Evolutionary conservation across 2,329 filamentous ascomycete genomes (phyloP).

Genomic region (Didymella pinodella): DNA sequence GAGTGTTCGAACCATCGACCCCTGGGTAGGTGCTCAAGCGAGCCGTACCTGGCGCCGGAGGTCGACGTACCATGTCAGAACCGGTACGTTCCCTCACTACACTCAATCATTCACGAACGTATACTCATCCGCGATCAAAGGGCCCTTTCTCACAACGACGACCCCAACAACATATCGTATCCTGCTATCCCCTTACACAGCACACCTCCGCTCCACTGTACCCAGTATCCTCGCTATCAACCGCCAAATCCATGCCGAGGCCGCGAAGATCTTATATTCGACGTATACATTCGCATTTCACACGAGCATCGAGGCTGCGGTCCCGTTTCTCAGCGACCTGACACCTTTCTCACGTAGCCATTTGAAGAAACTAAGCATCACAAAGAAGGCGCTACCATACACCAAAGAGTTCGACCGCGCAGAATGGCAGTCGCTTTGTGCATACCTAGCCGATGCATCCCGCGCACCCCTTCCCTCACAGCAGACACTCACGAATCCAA

Average conservation of each 20-base stretch:
- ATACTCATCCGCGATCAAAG: slow-evolving; percentile 34
- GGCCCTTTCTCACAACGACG: slow-evolving; percentile 55
- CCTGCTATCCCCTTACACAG: slow-evolving; percentile 54
- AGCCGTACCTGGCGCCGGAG: slow-evolving; percentile 43
- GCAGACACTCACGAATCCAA: background rate
- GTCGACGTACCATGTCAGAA: slow-evolving; percentile 50
- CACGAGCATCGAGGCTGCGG: slow-evolving; percentile 66
- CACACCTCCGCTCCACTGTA: slow-evolving; percentile 55
- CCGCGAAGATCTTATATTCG: slow-evolving; percentile 64
- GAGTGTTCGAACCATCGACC: slow-evolving; percentile 56
- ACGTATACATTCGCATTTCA: slow-evolving; percentile 67
- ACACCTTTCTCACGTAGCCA: slow-evolving; percentile 58
- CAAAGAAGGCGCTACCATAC: slow-evolving; percentile 64
- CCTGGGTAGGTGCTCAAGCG: slow-evolving; percentile 41
- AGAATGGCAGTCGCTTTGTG: slow-evolving; percentile 64
- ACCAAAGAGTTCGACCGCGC: slow-evolving; percentile 63
- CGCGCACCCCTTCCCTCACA: background rate
- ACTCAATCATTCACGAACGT: slow-evolving; percentile 9
- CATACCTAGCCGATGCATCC: slow-evolving; percentile 40
- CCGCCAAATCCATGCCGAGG: slow-evolving; percentile 61
- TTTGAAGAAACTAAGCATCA: slow-evolving; percentile 61
- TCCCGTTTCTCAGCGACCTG: slow-evolving; percentile 67
- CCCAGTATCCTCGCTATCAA: slow-evolving; percentile 39
- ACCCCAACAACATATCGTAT: slow-evolving; percentile 65
- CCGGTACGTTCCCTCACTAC: slow-evolving; percentile 36